Conservation (phyloP, 169 alveolate species). For the Eimeria falciformis region DNA sequence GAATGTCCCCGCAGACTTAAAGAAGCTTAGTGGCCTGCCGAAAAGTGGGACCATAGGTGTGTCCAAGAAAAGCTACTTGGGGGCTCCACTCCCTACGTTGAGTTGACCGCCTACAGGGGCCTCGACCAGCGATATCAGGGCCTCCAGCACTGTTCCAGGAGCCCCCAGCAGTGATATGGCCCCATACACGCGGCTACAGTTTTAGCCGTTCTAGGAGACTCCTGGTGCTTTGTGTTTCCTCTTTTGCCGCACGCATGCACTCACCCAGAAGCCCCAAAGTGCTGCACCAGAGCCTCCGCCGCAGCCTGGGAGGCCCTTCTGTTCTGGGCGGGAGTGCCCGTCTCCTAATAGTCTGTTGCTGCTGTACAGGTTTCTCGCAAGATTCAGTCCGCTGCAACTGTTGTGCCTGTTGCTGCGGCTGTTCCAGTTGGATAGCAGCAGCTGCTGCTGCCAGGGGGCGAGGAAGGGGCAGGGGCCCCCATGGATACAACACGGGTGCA, state of each 20-base stretch:
- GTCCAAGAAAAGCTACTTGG: no score
- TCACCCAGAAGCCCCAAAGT: not conserved
- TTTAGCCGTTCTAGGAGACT: constrained; percentile 23
- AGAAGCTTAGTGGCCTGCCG: no score
- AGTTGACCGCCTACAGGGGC: no score
- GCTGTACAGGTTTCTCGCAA: no score
- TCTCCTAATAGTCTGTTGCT: not conserved
- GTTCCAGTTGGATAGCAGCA: not conserved
- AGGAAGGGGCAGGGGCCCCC: constrained; percentile 28
- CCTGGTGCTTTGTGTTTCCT: not conserved
- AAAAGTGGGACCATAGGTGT: no score
- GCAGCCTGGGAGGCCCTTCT: constrained; percentile 16
- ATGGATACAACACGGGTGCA: not conserved
- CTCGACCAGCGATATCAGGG: no score
- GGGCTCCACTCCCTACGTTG: no score
- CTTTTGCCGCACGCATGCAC: constrained; percentile 41
- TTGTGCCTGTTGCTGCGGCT: not conserved
- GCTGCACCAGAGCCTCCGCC: constrained; percentile 45
- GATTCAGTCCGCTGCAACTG: not conserved
- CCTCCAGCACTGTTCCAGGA: no score
- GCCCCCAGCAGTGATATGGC: no score
- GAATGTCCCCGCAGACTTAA: no score
- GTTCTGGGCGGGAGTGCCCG: not conserved
- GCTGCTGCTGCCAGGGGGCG: not conserved
- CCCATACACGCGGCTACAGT: no score